These are phyloP conservation scores for Saccharomycopsis synnaedendra DNA, from an alignment of 805 yeast genomes.

Conservation along the genomic window DNA sequence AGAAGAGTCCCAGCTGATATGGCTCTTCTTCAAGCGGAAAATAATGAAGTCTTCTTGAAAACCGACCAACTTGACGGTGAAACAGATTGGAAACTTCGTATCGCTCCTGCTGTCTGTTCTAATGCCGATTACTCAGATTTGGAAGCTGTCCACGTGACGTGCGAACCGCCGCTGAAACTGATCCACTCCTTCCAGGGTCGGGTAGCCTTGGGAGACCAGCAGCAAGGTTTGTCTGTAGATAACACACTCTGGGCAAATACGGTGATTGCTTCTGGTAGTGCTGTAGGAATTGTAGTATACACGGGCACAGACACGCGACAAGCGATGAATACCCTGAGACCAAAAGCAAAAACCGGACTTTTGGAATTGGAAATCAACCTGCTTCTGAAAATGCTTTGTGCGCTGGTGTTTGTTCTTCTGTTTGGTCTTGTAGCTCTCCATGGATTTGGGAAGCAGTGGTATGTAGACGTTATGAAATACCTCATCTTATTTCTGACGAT, in stretches of 20 bases:
- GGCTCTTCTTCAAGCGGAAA: constrained; percentile 58
- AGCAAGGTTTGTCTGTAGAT: constrained; percentile 67
- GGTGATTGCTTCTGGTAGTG: constrained; percentile 87
- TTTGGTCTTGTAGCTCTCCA: constrained; percentile 68
- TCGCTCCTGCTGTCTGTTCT: constrained; percentile 56
- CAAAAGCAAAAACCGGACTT: constrained; percentile 83
- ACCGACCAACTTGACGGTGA: constrained; percentile 99
- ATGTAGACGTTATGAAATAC: constrained; percentile 81
- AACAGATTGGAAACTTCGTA: constrained; percentile 94
- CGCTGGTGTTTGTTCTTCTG: constrained; percentile 71
- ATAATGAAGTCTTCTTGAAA: constrained; percentile 71
- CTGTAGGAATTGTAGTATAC: constrained; percentile 77
- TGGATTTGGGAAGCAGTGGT: constrained; percentile 63
- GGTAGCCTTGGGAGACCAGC: constrained; percentile 43
- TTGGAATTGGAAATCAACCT: constrained; percentile 85
- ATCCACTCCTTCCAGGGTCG: constrained; percentile 79
- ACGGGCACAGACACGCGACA: constrained; percentile 94
- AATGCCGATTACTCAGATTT: too few relatives aligned
- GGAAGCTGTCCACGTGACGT: constrained; percentile 53
- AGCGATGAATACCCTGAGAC: constrained; percentile 80
- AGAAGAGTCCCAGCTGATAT: constrained; percentile 90
- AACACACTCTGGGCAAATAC: constrained; percentile 98
- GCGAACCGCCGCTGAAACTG: constrained; percentile 73
- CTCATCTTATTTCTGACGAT: constrained; percentile 87
- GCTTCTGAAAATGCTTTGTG: constrained; percentile 79